Evolutionary conservation across 768 basidiomycete genomes (phyloP).

Genomic region (Tremella fuciformis): DNA sequence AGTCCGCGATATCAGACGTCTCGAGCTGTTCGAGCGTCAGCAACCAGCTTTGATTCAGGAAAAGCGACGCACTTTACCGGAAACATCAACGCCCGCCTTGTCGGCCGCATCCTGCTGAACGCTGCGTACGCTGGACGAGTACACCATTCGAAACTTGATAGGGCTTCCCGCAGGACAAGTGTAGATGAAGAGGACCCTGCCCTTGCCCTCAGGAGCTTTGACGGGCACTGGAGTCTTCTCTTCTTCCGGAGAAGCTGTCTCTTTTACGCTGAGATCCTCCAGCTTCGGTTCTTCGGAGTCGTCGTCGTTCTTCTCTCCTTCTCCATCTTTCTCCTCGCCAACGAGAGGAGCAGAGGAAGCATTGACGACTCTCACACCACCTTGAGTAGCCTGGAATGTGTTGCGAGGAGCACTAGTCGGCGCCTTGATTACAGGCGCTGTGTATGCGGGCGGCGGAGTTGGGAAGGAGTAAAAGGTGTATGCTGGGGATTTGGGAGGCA

Average conservation of each 20-base stretch:
- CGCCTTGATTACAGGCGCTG: slow-evolving; percentile 5
- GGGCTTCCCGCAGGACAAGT: slow-evolving; percentile 79
- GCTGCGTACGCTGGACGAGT: slow-evolving; percentile 66
- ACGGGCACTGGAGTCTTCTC: slow-evolving; percentile 9
- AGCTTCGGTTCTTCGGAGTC: slow-evolving; percentile 6
- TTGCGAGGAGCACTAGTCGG: slow-evolving; percentile 23
- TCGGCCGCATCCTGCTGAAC: slow-evolving; percentile 62
- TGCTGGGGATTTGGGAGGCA: slow-evolving; percentile 45
- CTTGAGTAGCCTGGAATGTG: slow-evolving; percentile 39
- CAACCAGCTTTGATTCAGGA: slow-evolving; percentile 9
- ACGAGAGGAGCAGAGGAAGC: slow-evolving; percentile 13
- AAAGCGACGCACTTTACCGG: slow-evolving; percentile 49
- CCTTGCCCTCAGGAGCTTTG: slow-evolving; percentile 19
- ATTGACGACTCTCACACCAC: slow-evolving; percentile 30
- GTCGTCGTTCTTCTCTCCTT: slow-evolving; percentile 8
- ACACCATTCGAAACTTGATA: slow-evolving; percentile 83
- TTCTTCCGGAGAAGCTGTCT: slow-evolving; percentile 6
- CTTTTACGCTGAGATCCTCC: slow-evolving; percentile 6
- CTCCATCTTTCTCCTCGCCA: neutral
- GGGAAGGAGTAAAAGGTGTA: slow-evolving; percentile 51
- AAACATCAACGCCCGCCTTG: slow-evolving; percentile 55
- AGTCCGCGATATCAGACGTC: slow-evolving; percentile 72
- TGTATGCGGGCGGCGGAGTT: slow-evolving; percentile 25
- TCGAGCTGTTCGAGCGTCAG: slow-evolving; percentile 62
- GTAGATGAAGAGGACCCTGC: slow-evolving; percentile 72